Base-by-base conservation (phyloP, 164 flowering plant genomes). In the Taxillus chinensis region DNA sequence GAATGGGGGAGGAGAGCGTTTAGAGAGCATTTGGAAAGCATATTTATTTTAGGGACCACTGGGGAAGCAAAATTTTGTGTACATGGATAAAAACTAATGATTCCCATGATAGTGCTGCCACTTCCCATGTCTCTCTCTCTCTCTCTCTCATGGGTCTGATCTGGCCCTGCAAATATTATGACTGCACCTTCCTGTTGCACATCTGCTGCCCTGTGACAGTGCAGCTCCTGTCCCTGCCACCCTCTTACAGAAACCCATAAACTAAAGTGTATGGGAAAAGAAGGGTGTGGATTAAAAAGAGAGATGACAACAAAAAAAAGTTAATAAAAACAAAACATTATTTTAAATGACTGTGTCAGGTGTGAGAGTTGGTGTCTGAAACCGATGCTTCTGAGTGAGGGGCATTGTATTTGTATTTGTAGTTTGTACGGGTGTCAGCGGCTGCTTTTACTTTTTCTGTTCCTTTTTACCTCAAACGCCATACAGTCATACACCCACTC, bases 201-300 rank as follows among this genome's bases (percentile, higher is more conserved):
- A 72, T 69, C 64, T 70, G 71, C 81, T 74, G 77, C 72, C 59
- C 62, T 72, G 62, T 56, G 63, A 66, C 79, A 77, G 78, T 76
- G 73, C 83, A 77, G 84, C 80, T 70, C 77, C 65, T 84, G 86
- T 80, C 77, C 73, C 89, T 84, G 86, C 74, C 86, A 84, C 45
- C 27, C 70, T 66, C 78, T 77, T 27, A 70, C 88, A 75, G 85
- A 81, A 83, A 79, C 68, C 80, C 77, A 81, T 81, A 83, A 80
- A 80, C 74, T 71, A 73, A 72, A 71, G 48, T 27, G 27, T 27
- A 27, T 27, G 65, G 14, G 39, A 66, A 45, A 52, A 62, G 68
- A 62, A 69, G 71, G 17, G 54, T 48, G 51, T 9, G 27, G 46
- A 43, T 43, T 43, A 43, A 43, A 62, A 41, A 62, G 59, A 41